Percentiles rank a stretch among this genome's conserved stretches.
phyloP scores from a whole-genome alignment of 352 stramenopile species.

The Blastocystis sp. region DNA sequence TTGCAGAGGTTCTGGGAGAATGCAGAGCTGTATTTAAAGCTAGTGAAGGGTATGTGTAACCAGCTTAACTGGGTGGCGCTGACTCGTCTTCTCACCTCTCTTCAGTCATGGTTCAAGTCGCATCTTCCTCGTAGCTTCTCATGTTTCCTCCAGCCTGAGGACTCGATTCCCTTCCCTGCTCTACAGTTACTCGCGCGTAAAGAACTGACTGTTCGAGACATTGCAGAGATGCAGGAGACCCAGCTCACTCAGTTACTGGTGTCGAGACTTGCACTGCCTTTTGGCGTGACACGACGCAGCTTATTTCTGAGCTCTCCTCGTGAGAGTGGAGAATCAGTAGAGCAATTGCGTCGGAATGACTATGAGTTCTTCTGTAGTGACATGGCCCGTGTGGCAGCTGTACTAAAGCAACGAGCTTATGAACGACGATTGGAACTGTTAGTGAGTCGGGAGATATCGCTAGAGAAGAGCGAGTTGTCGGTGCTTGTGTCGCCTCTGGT shows the following conservation, averaged over 20 bases:
- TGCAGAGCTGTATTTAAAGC: conserved; percentile 20
- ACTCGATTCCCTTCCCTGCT: not conserved
- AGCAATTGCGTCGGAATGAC: not conserved
- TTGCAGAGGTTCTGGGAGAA: conserved; percentile 55
- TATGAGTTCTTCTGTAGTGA: not conserved
- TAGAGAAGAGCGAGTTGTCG: not conserved
- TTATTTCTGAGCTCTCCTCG: not conserved
- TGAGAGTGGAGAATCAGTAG: not conserved
- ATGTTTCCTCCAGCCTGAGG: conserved; percentile 25
- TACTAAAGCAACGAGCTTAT: not conserved
- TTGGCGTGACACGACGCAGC: not conserved
- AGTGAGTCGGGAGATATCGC: not conserved
- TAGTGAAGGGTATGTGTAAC: conserved; percentile 34
- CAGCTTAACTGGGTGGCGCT: conserved; percentile 42
- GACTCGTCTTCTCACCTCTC: not conserved
- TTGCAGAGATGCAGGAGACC: not conserved
- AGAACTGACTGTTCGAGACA: conserved; percentile 23
- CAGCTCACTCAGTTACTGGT: not conserved
- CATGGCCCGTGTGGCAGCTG: not conserved
- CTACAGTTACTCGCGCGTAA: not conserved
- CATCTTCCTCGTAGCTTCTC: conserved; percentile 2
- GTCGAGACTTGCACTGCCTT: not conserved
- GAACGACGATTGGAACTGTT: not conserved
- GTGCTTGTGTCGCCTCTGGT: conserved; percentile 37
- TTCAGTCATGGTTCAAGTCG: conserved; percentile 12